Evolutionary conservation across 805 yeast species (phyloP).

Genomic region (Metschnikowia sp.): DNA sequence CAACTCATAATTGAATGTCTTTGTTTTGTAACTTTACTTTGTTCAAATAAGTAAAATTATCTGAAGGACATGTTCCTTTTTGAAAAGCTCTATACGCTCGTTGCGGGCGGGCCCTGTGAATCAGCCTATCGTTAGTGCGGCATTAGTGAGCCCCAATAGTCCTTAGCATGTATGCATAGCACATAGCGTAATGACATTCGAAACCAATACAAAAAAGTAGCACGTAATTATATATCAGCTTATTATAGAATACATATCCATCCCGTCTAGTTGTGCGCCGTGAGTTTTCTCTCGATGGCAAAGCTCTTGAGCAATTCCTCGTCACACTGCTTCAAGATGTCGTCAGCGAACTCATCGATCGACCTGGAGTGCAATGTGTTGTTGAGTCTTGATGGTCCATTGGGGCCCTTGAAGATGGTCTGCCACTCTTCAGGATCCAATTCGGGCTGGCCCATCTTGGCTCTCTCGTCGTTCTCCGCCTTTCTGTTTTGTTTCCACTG

Average conservation of each 20-base stretch:
- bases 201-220: not conserved
- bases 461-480: constrained; percentile 60
- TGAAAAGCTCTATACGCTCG: not conserved
- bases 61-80: not conserved
- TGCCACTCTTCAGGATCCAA: constrained; percentile 65
- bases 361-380: constrained; percentile 65
- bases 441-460: constrained; percentile 53
- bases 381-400: constrained; percentile 72
- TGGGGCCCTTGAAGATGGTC: constrained; percentile 60
- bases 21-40: too few species aligned
- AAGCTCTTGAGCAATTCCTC: constrained; percentile 61
- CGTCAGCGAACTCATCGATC: constrained; percentile 66
- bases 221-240: constrained; percentile 6
- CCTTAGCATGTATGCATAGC: not conserved
- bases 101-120: too few species aligned
- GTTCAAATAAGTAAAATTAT: not conserved
- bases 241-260: constrained; percentile 7
- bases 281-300: constrained; percentile 54
- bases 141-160: constrained; percentile 2
- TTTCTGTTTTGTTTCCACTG: constrained; percentile 74
- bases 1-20: too few species aligned
- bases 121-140: constrained; percentile 5
- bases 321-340: constrained; percentile 67
- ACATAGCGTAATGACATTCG: not conserved
- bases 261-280: constrained; percentile 19